Evolutionary conservation across 1,284 basidiomycete species (phyloP), one percentile per base, ranked within the genome.

Genomic region (Cutaneotrichosporon dermatis): DNA sequence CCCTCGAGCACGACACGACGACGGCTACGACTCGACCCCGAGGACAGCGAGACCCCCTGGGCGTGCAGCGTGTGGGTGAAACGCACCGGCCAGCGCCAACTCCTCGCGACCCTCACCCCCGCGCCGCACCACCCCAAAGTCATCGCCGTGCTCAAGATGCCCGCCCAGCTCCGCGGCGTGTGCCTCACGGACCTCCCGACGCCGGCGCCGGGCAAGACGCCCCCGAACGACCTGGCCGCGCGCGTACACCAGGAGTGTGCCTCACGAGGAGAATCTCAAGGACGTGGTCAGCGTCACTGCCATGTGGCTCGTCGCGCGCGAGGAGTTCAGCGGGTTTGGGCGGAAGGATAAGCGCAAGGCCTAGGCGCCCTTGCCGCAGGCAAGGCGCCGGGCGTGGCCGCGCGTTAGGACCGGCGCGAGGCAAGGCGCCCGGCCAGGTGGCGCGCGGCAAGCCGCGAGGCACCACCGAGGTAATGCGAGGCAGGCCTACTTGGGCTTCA

Each of bases 51-150:
- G 77, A 92, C 90, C 35, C 90, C 93, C 0, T 99, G 94, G 94
- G 85, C 86, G 44, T 98, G 94, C 73, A 72, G 79, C 10, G 76
- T 82, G 2, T 78, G 80, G 51, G 69, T 76, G 35, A 73, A 73
- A 61, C 65, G 64, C 16, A 75, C 71, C 16, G 69, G 68, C 6
- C 64, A 71, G 37, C 59, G 69, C 15, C 70, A 73, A 52, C 59
- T 73, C 15, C 67, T 83, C 10, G 92, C 86, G 10, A 91, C 88
- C 33, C 82, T 96, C 40, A 87, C 86, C 8, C 95, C 94, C 5
- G 93, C 93, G 1, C 94, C 93, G 13, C 92, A 98, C 75, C 95
- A 98, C 76, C 95, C 95, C 6, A 93, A 95, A 74, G 88, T 98
- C 15, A 88, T 98, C 36, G 89, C 87, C 40, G 86, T 93, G 78